phyloP scores from a whole-genome alignment of 257 asterid species.

The Solanum ossicruentum region DNA sequence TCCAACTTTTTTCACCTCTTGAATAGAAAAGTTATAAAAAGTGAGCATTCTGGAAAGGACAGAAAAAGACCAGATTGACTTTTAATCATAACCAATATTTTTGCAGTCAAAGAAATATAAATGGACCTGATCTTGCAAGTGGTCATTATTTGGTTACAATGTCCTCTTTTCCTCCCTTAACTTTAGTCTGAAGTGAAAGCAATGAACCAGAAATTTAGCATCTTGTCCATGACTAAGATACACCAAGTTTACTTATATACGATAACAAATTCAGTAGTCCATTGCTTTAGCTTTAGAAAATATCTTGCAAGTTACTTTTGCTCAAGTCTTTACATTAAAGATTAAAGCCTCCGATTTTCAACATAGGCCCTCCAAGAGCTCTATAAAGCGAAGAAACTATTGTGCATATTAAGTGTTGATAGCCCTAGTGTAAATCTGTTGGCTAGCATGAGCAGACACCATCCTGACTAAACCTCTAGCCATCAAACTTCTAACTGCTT shows the following conservation, averaged over 20 bases:
- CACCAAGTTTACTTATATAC: not conserved
- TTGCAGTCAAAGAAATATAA: not conserved
- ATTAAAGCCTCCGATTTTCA: not conserved
- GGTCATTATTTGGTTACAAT: not conserved
- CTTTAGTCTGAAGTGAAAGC: slow-evolving; percentile 1
- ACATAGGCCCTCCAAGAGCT: no score
- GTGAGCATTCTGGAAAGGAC: no score
- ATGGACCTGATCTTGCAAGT: not conserved
- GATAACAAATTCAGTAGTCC: not conserved
- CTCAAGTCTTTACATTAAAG: not conserved
- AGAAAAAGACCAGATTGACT: not conserved
- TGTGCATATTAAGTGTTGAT: no score
- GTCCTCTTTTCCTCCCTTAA: not conserved
- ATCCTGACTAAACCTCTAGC: no score
- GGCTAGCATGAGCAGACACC: no score
- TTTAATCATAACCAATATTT: not conserved
- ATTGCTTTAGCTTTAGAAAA: not conserved
- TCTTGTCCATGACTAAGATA: not conserved
- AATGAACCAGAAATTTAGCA: not conserved
- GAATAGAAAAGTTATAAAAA: no score
- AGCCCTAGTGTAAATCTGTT: no score
- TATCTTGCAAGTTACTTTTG: not conserved
- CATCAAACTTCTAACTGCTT: no score
- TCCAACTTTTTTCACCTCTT: no score
- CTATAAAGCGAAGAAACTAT: no score